Conservation (phyloP, 441 rosid genomes). For the Euphorbia schlechtendalii region DNA sequence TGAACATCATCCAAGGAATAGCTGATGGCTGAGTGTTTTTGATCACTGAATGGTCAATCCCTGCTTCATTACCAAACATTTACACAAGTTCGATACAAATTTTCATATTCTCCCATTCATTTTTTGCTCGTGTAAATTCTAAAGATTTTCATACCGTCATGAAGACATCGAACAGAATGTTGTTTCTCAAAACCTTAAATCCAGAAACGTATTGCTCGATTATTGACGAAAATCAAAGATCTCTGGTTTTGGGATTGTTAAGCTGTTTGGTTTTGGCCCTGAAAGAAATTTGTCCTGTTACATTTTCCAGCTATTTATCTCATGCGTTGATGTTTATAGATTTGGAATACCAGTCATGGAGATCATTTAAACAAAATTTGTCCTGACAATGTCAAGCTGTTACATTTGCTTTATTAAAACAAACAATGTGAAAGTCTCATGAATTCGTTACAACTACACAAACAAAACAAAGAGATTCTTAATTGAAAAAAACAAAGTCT, state of each 20-base stretch:
- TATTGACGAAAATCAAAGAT: constrained; percentile 63
- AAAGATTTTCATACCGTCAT: constrained; percentile 63
- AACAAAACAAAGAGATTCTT: background rate
- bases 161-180: constrained; percentile 59
- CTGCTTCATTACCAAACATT: too few relatives aligned
- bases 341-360: too few relatives aligned
- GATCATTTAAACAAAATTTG: too few relatives aligned
- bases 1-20: too few relatives aligned
- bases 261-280: constrained; percentile 18
- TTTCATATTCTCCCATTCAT: background rate
- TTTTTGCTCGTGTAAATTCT: background rate
- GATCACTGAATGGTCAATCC: too few relatives aligned
- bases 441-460: background rate
- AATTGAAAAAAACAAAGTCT: background rate
- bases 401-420: too few relatives aligned
- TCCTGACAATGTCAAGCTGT: too few relatives aligned
- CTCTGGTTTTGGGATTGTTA: constrained; percentile 41
- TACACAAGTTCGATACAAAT: background rate
- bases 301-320: constrained; percentile 28
- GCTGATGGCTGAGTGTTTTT: too few relatives aligned
- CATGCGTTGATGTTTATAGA: background rate
- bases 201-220: constrained; percentile 65
- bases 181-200: constrained; percentile 42
- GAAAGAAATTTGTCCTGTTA: constrained; percentile 12
- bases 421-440: background rate